A percentile compares a stretch with the other conserved stretches of the same genome.
Conservation (phyloP, 768 basidiomycete genomes). For the Tylopilus sp. region DNA sequence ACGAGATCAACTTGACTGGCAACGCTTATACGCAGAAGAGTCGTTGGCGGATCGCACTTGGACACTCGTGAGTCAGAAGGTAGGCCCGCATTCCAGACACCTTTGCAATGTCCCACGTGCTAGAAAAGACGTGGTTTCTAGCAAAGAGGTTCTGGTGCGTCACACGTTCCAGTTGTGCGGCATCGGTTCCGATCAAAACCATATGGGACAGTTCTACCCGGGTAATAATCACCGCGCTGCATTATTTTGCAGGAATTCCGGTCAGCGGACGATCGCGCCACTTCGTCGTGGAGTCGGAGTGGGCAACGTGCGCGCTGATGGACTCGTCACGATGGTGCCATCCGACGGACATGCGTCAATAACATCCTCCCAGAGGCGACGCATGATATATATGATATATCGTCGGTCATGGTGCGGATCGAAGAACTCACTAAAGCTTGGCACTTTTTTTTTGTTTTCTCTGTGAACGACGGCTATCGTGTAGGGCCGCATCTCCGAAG, state of each 20-base stretch:
- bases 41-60: neutral
- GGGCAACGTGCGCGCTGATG: too few relatives aligned
- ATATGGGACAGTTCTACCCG: neutral
- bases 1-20: neutral
- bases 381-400: too few relatives aligned
- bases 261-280: neutral
- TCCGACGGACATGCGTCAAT: neutral
- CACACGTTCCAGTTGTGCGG: neutral
- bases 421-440: neutral
- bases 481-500: neutral
- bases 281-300: neutral
- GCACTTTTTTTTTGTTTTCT: neutral
- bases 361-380: neutral
- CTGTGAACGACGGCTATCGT: neutral
- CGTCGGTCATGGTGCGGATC: neutral
- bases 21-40: neutral
- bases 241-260: neutral
- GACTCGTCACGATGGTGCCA: neutral
- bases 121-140: neutral
- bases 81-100: neutral
- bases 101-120: neutral
- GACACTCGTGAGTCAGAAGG: too few relatives aligned
- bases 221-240: neutral
- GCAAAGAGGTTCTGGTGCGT: neutral
- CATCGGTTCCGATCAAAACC: neutral